Evolutionary conservation across 164 flowering plant species (phyloP).

Genomic region (Vitis rotundifolia): DNA sequence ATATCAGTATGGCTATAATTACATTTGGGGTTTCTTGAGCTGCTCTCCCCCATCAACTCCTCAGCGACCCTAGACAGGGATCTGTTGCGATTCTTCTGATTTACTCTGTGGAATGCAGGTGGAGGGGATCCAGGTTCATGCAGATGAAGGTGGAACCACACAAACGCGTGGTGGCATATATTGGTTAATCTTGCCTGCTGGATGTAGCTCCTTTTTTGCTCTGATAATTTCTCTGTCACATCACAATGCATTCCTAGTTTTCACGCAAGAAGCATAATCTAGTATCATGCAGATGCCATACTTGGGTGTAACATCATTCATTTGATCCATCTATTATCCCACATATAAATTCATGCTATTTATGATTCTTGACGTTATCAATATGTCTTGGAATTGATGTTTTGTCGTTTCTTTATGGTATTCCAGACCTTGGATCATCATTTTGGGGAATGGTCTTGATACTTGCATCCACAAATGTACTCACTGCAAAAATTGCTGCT

Average conservation of each 20-base stretch:
- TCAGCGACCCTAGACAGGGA: no score
- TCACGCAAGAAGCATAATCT: neutral
- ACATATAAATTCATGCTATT: neutral
- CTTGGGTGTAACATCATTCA: no score
- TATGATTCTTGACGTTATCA: neutral
- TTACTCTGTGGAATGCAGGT: conserved; percentile 52
- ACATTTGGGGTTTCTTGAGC: no score
- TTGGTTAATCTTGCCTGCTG: conserved; percentile 96
- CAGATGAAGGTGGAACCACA: conserved; percentile 92
- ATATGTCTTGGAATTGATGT: neutral
- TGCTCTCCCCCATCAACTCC: no score
- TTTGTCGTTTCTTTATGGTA: conserved; percentile 4
- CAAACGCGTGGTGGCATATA: conserved; percentile 91
- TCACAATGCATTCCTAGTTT: neutral
- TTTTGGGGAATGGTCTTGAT: conserved; percentile 96
- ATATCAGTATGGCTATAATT: no score
- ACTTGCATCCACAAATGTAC: conserved; percentile 87
- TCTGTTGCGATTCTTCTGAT: neutral
- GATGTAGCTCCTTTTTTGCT: conserved; percentile 58
- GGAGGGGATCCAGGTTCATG: conserved; percentile 94
- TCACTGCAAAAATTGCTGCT: conserved; percentile 89
- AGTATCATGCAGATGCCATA: neutral
- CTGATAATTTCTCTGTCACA: neutral
- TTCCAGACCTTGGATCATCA: conserved; percentile 95
- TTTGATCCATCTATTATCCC: neutral